Evolutionary conservation across 257 asterid genomes (phyloP).

Genomic region (Capsicum chinense): DNA sequence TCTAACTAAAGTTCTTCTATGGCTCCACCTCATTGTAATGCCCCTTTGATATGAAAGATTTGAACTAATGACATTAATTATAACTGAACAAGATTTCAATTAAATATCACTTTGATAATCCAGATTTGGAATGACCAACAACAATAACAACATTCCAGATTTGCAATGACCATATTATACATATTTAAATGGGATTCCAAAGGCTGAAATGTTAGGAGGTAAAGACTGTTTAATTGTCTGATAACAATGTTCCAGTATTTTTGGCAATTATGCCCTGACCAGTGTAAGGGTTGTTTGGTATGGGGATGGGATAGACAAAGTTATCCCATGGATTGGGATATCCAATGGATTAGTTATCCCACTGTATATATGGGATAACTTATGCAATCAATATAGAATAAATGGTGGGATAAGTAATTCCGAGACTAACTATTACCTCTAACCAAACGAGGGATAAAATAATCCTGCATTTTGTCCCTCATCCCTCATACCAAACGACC

Average conservation of each 20-base stretch:
- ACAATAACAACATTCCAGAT: too few relatives aligned
- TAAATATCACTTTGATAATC: constrained; percentile 4
- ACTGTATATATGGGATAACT: too few relatives aligned
- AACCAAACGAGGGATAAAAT: too few relatives aligned
- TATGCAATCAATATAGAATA: too few relatives aligned
- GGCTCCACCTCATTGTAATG: not conserved
- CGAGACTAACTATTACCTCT: too few relatives aligned
- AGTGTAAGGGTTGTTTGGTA: not conserved
- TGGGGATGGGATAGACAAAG: too few relatives aligned
- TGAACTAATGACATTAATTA: not conserved
- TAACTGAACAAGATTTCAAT: constrained; percentile 8
- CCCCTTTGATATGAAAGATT: not conserved
- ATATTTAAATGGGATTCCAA: not conserved
- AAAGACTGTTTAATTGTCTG: not conserved
- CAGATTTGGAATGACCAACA: constrained; percentile 2
- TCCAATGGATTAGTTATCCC: too few relatives aligned
- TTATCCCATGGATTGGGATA: too few relatives aligned
- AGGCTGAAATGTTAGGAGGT: not conserved
- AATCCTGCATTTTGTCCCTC: too few relatives aligned
- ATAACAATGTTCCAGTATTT: not conserved
- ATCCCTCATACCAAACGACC: too few relatives aligned
- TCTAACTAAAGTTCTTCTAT: not conserved
- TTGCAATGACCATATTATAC: not conserved
- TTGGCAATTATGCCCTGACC: not conserved
- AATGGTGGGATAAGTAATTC: too few relatives aligned